phyloP scores from a whole-genome alignment of 768 basidiomycete genomes.

The Vararia minispora region DNA sequence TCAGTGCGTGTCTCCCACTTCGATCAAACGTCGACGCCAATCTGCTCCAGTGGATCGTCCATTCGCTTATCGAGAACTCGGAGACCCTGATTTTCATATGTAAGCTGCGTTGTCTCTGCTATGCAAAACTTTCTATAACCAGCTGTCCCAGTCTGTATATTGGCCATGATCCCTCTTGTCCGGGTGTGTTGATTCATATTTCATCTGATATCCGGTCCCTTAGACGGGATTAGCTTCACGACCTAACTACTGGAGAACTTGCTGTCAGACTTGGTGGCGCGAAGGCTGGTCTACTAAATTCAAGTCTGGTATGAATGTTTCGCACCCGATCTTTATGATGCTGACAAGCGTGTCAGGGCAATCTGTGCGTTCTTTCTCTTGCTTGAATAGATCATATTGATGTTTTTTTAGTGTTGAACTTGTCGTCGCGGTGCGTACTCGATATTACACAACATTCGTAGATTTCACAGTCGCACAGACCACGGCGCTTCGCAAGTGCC shows the following conservation, averaged over 20 bases:
- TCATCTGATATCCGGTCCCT: background rate
- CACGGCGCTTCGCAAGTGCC: slow-evolving; percentile 73
- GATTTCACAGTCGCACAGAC: slow-evolving; percentile 31
- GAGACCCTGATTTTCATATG: slow-evolving; percentile 52
- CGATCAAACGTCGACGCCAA: too few relatives aligned
- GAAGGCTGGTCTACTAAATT: slow-evolving; percentile 71
- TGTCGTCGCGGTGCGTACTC: slow-evolving; percentile 55
- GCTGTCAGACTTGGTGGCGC: slow-evolving; percentile 67
- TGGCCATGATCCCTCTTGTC: slow-evolving; percentile 70
- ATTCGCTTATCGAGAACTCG: slow-evolving; percentile 33
- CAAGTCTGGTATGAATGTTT: slow-evolving; percentile 46
- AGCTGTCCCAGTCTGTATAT: slow-evolving; percentile 38
- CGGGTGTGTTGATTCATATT: slow-evolving; percentile 32
- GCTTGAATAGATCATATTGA: background rate
- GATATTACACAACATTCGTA: background rate
- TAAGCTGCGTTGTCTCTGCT: slow-evolving; percentile 22
- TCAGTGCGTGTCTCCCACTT: slow-evolving; percentile 33
- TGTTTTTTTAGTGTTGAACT: slow-evolving; percentile 32
- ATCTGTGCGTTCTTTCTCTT: slow-evolving; percentile 36
- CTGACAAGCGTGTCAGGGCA: slow-evolving; percentile 41
- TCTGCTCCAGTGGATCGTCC: slow-evolving; percentile 41
- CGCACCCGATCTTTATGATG: slow-evolving; percentile 16
- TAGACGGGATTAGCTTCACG: slow-evolving; percentile 44
- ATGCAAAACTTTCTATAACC: background rate
- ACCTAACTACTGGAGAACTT: slow-evolving; percentile 63